A percentile compares a stretch with the other conserved stretches of the same genome.
These are phyloP conservation scores for Conringia planisiliqua DNA, from an alignment of 345 rosid species.

Conservation along the genomic window DNA sequence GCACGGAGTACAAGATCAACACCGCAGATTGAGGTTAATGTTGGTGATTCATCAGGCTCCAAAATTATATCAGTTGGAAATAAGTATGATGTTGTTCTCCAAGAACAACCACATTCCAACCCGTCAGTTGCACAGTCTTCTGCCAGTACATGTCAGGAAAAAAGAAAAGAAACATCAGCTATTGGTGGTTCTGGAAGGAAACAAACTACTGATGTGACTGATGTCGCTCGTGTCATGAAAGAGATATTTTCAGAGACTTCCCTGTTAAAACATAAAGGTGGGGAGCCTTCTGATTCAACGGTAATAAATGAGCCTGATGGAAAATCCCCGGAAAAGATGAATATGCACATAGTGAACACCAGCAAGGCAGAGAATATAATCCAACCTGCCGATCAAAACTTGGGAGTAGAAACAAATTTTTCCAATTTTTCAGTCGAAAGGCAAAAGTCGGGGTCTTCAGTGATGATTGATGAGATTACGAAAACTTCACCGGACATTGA, in stretches of 20 bases:
- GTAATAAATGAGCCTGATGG: conserved; percentile 1
- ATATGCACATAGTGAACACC: neutral
- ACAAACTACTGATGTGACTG: conserved; percentile 51
- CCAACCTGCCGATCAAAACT: conserved; percentile 13
- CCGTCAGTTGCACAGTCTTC: neutral
- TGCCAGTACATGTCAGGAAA: conserved; percentile 18
- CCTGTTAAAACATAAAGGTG: conserved; percentile 43
- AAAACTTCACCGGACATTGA: conserved; percentile 16
- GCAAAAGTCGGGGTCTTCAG: conserved; percentile 9
- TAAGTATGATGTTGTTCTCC: conserved; percentile 42
- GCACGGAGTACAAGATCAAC: conserved; percentile 39
- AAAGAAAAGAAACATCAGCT: conserved; percentile 21
- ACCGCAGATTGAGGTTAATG: conserved; percentile 30
- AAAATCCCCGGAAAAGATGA: neutral
- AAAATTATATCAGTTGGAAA: conserved; percentile 26
- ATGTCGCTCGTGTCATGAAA: conserved; percentile 66
- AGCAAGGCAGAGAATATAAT: neutral
- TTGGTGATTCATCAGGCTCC: conserved; percentile 27
- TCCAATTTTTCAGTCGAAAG: neutral
- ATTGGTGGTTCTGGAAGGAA: conserved; percentile 40
- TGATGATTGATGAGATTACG: neutral
- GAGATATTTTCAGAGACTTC: conserved; percentile 56
- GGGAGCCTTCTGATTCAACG: conserved; percentile 31
- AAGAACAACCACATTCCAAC: conserved; percentile 29
- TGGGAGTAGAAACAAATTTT: neutral